A percentile compares a stretch with the other conserved stretches of the same genome.
Evolutionary conservation across 2,329 filamentous ascomycete species (phyloP).

Genomic region (Venturiaceae sp.): DNA sequence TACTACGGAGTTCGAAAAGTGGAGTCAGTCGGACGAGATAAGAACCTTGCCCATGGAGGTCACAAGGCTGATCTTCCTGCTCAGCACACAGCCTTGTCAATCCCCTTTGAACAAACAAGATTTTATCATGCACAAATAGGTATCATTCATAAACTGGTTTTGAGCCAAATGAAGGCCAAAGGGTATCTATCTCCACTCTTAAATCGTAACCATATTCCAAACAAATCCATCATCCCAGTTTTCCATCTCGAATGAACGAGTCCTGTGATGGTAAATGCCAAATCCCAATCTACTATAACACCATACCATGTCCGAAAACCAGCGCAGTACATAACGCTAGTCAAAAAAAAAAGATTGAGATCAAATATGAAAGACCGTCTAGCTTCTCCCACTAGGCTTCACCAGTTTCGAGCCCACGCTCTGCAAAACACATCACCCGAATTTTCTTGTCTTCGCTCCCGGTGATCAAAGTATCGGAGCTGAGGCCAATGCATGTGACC

Average conservation of each 20-base stretch:
- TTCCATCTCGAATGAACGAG: background rate
- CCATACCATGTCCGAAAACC: too few species aligned
- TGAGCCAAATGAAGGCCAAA: too few species aligned
- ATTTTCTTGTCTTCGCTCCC: constrained; percentile 93
- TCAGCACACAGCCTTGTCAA: too few species aligned
- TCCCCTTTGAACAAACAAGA: too few species aligned
- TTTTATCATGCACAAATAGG: too few species aligned
- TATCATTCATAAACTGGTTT: too few species aligned
- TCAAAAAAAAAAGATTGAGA: background rate
- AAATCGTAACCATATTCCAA: background rate
- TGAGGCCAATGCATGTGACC: constrained; percentile 86
- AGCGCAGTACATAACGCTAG: background rate
- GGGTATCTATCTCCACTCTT: background rate
- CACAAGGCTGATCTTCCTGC: too few species aligned
- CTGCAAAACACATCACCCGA: constrained; percentile 41
- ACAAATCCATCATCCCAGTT: background rate
- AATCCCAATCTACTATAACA: too few species aligned
- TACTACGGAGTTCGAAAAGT: too few species aligned
- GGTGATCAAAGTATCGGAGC: constrained; percentile 80
- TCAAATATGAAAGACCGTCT: background rate
- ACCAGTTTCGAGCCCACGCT: background rate
- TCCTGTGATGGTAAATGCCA: background rate
- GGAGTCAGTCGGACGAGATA: too few species aligned
- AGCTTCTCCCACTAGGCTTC: background rate
- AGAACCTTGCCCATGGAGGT: too few species aligned